Base-by-base conservation (phyloP, 1,139 yeast species). In the Groenewaldozyma auringiensis region DNA sequence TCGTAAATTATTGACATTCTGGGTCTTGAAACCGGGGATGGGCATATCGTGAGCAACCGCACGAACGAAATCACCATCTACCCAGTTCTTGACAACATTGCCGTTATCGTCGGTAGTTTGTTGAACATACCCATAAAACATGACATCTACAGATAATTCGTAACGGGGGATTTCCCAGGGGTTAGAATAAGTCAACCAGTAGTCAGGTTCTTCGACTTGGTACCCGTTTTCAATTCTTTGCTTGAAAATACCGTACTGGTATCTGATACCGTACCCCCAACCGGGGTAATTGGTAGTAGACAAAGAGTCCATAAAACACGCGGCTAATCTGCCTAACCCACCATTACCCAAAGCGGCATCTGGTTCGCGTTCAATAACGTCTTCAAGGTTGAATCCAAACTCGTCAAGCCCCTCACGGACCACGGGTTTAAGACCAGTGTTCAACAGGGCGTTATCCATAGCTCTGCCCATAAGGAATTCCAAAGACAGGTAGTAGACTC, bases 291-390 rank as follows among this genome's bases (percentile, higher is more conserved):
- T 81, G 56, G 84, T 82, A 4, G 95, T 81, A 32, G 94, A 79
- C 61, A 89, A 70, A 1, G 96, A 86, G 68, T 89, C 96, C 46
- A 89, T 79, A 61, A 86, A 88, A 68, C 96, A 88, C 35, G 96
- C 96, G 34, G 96, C 96, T 60, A 89, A 72, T 64, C 96, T 78
- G 50, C 96, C 97, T 50, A 89, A 71, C 51, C 97, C 97, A 63
- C 96, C 96, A 60, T 89, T 89, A 61, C 96, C 96, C 48, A 88
- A 75, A 20, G 89, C 96, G 14, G 96, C 95, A 65, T 89, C 96
- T 0, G 94, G 94, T 66, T 89, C 96, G 59, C 83, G 81, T 46
- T 81, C 79, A 57, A 88, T 71, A 27, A 89, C 75, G 59, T 88
- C 96, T 67, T 89, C 96, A 57, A 89, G 70, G 51, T 81, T 78